Evolutionary conservation across 441 rosid genomes (phyloP).

Genomic region (Dalechampia spathulata): DNA sequence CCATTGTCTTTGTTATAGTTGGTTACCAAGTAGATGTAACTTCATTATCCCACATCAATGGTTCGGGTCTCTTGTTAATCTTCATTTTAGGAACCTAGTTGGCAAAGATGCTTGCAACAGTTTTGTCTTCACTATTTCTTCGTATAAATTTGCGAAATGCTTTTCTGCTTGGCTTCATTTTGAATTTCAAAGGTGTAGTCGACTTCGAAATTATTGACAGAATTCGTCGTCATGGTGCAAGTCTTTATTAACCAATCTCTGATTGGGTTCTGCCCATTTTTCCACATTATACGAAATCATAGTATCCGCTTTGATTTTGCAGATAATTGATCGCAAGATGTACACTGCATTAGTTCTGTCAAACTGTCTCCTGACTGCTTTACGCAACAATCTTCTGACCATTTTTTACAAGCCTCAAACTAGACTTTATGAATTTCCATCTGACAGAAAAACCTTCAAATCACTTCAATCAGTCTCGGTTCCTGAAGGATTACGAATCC

Average conservation of each 20-base stretch:
- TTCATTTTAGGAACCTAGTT: constrained; percentile 2
- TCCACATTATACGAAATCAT: too few relatives aligned
- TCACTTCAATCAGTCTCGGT: background rate
- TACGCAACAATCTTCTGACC: too few relatives aligned
- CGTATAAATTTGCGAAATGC: constrained; percentile 19
- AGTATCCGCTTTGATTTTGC: too few relatives aligned
- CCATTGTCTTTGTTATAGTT: constrained; percentile 22
- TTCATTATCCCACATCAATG: constrained; percentile 7
- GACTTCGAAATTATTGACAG: constrained; percentile 8
- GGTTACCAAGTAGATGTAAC: constrained; percentile 19
- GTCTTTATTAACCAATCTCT: too few relatives aligned
- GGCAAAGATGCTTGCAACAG: constrained; percentile 16
- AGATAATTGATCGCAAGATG: too few relatives aligned
- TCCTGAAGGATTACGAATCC: background rate
- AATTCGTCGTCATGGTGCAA: background rate
- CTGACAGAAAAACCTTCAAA: too few relatives aligned
- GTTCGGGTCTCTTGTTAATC: constrained; percentile 3
- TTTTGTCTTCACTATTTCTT: constrained; percentile 10
- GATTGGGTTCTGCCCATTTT: too few relatives aligned
- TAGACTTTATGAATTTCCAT: too few relatives aligned
- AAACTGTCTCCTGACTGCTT: too few relatives aligned
- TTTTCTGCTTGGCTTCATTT: constrained; percentile 19
- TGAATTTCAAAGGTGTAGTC: constrained; percentile 28
- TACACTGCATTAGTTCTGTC: too few relatives aligned
- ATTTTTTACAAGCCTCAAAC: too few relatives aligned